Conservation (phyloP, 305 asterid genomes). For the Euphrasia arctica region DNA sequence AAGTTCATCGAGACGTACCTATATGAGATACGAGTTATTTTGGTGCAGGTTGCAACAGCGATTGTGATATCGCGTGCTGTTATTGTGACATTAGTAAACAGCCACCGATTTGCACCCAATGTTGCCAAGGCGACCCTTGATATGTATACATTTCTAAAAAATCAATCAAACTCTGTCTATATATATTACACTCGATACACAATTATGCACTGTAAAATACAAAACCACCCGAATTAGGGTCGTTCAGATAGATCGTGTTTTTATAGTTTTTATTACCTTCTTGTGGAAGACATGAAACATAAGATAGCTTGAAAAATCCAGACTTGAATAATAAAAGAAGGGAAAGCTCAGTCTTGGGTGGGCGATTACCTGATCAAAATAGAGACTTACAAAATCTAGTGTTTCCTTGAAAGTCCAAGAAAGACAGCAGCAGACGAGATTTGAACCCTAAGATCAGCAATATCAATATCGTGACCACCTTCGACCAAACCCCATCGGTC, state of each 20-base stretch:
- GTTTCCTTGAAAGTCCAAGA: conserved; percentile 68
- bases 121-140: conserved; percentile 61
- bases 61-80: conserved; percentile 75
- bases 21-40: neutral
- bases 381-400: conserved; percentile 30
- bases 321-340: conserved; percentile 7
- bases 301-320: conserved; percentile 13
- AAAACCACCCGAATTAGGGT: conserved; percentile 21
- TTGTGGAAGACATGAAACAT: conserved; percentile 20
- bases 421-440: conserved; percentile 81
- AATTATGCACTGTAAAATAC: neutral
- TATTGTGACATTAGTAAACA: conserved; percentile 57
- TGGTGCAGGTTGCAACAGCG: conserved; percentile 37
- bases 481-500: conserved; percentile 93
- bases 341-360: conserved; percentile 18
- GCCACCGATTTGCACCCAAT: conserved; percentile 64
- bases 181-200: neutral
- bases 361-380: conserved; percentile 27
- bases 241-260: conserved; percentile 8
- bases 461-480: conserved; percentile 98
- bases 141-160: neutral
- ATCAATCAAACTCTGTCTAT: neutral
- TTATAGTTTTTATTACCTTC: conserved; percentile 15
- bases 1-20: too few species aligned
- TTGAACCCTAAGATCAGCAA: conserved; percentile 91